A percentile compares a stretch with the other conserved stretches of the same genome.
Conservation (phyloP, 345 rosid genomes). For the Excoecaria cochinchinensis region DNA sequence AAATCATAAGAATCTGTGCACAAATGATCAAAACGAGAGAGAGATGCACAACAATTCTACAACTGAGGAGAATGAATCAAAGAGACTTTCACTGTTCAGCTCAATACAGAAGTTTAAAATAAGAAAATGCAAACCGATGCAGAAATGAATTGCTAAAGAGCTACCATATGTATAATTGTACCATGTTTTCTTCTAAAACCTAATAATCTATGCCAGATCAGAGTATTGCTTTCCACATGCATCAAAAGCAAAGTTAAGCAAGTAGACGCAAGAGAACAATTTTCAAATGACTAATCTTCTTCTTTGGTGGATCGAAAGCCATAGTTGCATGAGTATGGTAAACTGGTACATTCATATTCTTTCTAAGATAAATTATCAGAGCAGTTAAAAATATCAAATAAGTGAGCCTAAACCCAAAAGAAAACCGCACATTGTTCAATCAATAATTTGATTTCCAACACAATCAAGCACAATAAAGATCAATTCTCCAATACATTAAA, state of each 20-base stretch:
- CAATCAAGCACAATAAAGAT: no score
- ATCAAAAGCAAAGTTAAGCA: neutral
- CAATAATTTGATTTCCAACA: no score
- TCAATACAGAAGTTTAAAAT: neutral
- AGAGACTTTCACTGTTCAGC: neutral
- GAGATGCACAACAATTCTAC: neutral
- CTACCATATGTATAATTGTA: neutral
- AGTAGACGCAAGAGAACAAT: neutral
- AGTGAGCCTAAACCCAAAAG: neutral
- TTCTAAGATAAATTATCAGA: neutral
- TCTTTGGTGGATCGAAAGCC: neutral
- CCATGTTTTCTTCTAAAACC: neutral
- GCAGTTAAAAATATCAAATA: neutral
- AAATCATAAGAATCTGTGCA: neutral
- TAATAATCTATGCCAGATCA: neutral
- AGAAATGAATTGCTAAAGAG: neutral
- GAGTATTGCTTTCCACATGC: neutral
- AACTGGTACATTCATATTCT: neutral
- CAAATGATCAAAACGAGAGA: neutral
- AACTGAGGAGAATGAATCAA: neutral
- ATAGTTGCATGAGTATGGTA: neutral
- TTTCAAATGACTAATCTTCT: neutral
- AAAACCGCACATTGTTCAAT: no score
- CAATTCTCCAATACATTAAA: no score
- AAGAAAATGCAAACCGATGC: neutral